These are phyloP conservation scores for Cercospora sesami DNA, from an alignment of 2,329 filamentous ascomycete species.

Conservation along the genomic window DNA sequence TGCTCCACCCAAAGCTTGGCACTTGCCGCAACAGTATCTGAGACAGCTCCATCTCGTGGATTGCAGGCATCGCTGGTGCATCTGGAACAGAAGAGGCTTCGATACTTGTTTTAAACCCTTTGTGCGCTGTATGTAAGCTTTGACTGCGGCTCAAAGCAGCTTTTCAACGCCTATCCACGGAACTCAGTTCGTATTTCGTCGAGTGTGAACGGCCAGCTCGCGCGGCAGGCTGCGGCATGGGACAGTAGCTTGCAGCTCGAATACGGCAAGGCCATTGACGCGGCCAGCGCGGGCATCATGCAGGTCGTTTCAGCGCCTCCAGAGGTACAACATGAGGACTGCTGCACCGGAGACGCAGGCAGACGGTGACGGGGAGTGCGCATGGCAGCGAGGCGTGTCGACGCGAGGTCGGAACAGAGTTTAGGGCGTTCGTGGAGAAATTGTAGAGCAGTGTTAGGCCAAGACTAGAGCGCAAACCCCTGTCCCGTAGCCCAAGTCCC, in stretches of 20 bases:
- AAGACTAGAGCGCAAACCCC: constrained; percentile 11
- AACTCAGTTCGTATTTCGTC: not conserved
- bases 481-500: constrained; percentile 8
- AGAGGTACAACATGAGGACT: not conserved
- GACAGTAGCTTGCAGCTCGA: constrained; percentile 4
- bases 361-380: not conserved
- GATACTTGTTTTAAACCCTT: not conserved
- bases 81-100: constrained; percentile 2
- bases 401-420: constrained; percentile 13
- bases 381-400: not conserved
- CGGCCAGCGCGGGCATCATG: constrained; percentile 9
- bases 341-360: not conserved
- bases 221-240: not conserved
- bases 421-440: constrained; percentile 18
- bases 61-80: constrained; percentile 9
- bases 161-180: not conserved
- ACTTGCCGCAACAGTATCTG: constrained; percentile 3
- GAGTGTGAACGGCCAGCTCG: not conserved
- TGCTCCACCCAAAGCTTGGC: constrained; percentile 14
- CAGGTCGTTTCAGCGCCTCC: not conserved
- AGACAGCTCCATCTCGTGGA: not conserved
- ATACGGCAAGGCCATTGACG: constrained; percentile 1
- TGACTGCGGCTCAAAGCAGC: not conserved
- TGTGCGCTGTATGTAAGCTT: not conserved
- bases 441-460: constrained; percentile 11